phyloP scores from a whole-genome alignment of 1,284 basidiomycete species.

The Irpex lacteus region DNA sequence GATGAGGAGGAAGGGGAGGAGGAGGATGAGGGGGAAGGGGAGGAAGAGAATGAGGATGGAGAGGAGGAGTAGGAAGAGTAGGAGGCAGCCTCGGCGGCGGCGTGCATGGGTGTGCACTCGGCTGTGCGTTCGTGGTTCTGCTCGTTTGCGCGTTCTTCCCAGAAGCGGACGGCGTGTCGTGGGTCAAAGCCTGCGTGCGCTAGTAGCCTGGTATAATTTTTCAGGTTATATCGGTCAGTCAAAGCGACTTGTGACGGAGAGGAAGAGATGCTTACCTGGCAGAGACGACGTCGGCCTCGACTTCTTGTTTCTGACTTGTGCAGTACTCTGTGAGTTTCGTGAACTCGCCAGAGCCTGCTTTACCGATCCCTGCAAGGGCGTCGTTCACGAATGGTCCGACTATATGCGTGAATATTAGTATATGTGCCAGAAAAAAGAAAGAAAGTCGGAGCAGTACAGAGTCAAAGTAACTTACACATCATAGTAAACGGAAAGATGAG shows the following conservation, averaged over 20 bases:
- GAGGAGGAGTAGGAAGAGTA: too few species aligned
- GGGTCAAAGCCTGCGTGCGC: conserved; percentile 87
- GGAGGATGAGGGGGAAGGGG: too few species aligned
- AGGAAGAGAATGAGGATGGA: too few species aligned
- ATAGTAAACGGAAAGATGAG: conserved; percentile 85
- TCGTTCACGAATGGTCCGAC: conserved; percentile 90
- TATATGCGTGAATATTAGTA: conserved; percentile 7
- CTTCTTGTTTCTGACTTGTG: conserved; percentile 75
- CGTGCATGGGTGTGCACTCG: conserved; percentile 37
- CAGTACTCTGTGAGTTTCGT: conserved; percentile 67
- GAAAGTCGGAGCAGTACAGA: background rate
- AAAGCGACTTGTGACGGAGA: background rate
- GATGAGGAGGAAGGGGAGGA: too few species aligned
- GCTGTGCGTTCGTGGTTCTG: conserved; percentile 23
- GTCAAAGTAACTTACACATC: conserved; percentile 40
- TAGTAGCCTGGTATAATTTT: conserved; percentile 41
- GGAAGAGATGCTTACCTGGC: conserved; percentile 48
- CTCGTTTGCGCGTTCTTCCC: conserved; percentile 50
- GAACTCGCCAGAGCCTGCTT: conserved; percentile 72
- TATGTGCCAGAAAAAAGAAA: background rate
- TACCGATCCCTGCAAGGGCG: conserved; percentile 78
- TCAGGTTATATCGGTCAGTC: background rate
- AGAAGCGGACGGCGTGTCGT: conserved; percentile 68
- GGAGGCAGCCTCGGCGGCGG: conserved; percentile 2
- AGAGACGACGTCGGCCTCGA: conserved; percentile 89